These are phyloP conservation scores for Neoarthrinium moseri DNA, from an alignment of 2,329 filamentous ascomycete species.

Conservation along the genomic window DNA sequence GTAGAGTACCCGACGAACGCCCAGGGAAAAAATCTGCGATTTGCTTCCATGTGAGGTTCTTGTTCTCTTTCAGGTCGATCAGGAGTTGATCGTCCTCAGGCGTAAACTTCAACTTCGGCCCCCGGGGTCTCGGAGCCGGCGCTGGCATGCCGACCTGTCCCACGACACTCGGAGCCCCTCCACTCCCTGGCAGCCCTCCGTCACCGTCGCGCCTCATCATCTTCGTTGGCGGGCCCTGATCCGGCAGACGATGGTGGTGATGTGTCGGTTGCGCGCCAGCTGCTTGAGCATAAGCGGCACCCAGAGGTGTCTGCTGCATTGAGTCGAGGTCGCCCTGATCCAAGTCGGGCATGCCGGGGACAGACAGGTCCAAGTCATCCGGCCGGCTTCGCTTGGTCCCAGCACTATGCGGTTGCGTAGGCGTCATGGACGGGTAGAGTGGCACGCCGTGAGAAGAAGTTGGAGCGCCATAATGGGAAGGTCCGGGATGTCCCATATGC, in stretches of 20 bases:
- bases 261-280: slow-evolving; percentile 57
- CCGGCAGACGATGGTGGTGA: slow-evolving; percentile 79
- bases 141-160: slow-evolving; percentile 84
- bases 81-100: slow-evolving; percentile 86
- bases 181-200: slow-evolving; percentile 37
- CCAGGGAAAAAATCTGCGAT: slow-evolving; percentile 96
- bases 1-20: slow-evolving; percentile 82
- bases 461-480: slow-evolving; percentile 50
- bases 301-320: slow-evolving; percentile 53
- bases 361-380: slow-evolving; percentile 58
- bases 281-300: slow-evolving; percentile 49
- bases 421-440: slow-evolving; percentile 50
- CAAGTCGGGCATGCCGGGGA: slow-evolving; percentile 49
- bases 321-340: slow-evolving; percentile 54
- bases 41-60: slow-evolving; percentile 94
- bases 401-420: slow-evolving; percentile 28
- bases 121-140: slow-evolving; percentile 76
- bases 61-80: slow-evolving; percentile 90
- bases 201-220: slow-evolving; percentile 61
- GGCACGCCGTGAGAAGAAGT: slow-evolving; percentile 46
- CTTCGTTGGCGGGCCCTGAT: slow-evolving; percentile 68
- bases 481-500: slow-evolving; percentile 50
- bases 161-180: slow-evolving; percentile 78
- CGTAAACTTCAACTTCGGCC: slow-evolving; percentile 91
- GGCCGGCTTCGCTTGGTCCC: slow-evolving; percentile 53